These are phyloP conservation scores for Monosporascus sp. DNA, from an alignment of 2,329 filamentous ascomycete genomes.

Conservation along the genomic window DNA sequence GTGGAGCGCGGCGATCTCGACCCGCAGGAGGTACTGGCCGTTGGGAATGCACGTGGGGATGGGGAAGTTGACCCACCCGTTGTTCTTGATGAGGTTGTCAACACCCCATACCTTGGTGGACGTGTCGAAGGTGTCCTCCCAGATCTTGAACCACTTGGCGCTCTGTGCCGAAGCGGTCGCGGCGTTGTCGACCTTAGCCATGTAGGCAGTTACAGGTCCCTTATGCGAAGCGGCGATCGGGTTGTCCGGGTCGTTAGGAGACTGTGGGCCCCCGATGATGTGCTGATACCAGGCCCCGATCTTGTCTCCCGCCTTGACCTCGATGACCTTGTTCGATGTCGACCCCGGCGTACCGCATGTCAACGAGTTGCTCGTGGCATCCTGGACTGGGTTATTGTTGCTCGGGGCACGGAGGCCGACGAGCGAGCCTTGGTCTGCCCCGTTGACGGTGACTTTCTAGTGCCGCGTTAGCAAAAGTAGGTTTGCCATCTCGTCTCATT, in stretches of 20 bases:
- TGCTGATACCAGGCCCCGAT: slow-evolving; percentile 49
- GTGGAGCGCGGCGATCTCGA: slow-evolving; percentile 49
- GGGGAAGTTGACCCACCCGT: slow-evolving; percentile 42
- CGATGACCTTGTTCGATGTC: slow-evolving; percentile 38
- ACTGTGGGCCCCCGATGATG: slow-evolving; percentile 47
- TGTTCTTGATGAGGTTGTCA: slow-evolving; percentile 36
- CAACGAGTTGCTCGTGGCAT: slow-evolving; percentile 37
- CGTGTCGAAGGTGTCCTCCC: slow-evolving; percentile 41
- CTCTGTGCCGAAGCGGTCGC: slow-evolving; percentile 34
- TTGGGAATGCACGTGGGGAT: slow-evolving; percentile 46
- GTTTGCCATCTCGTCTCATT: background rate
- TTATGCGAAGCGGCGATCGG: slow-evolving; percentile 51
- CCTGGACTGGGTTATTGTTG: slow-evolving; percentile 48
- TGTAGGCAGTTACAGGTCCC: slow-evolving; percentile 47
- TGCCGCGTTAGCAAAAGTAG: slow-evolving; percentile 6
- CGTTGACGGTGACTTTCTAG: slow-evolving; percentile 42
- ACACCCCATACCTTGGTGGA: slow-evolving; percentile 42
- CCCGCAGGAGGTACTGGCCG: slow-evolving; percentile 49
- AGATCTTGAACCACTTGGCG: slow-evolving; percentile 51
- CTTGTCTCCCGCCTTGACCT: slow-evolving; percentile 44
- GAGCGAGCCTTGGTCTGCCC: slow-evolving; percentile 35
- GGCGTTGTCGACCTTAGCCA: slow-evolving; percentile 48
- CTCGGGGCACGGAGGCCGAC: slow-evolving; percentile 41
- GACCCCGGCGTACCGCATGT: slow-evolving; percentile 41
- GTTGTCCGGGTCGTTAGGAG: slow-evolving; percentile 42